phyloP scores from a whole-genome alignment of 768 basidiomycete genomes.

The Auricularia auricula-judae region DNA sequence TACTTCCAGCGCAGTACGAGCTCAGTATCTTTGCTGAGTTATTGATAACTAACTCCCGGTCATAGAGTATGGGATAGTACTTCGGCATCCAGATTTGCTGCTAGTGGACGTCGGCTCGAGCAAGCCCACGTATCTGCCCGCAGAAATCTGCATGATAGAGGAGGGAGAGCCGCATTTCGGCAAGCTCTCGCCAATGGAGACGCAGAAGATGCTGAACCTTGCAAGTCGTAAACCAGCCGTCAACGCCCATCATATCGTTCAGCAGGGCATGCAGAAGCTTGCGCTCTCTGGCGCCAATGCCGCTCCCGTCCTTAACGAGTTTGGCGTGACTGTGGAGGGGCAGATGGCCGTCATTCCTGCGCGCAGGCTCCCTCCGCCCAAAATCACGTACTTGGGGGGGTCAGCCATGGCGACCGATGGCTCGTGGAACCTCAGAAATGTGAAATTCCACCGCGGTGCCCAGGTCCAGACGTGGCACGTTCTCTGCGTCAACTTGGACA shows the following conservation, averaged over 20 bases:
- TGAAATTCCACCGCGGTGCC: constrained; percentile 44
- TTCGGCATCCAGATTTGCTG: constrained; percentile 35
- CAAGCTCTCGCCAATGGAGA: constrained; percentile 50
- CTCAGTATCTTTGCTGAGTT: neutral
- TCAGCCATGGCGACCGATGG: constrained; percentile 27
- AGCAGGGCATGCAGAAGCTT: constrained; percentile 45
- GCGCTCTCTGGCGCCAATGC: constrained; percentile 27
- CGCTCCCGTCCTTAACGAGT: constrained; percentile 30
- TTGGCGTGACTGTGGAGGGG: constrained; percentile 43
- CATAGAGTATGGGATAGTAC: constrained; percentile 46
- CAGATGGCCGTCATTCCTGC: constrained; percentile 57
- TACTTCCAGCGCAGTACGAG: constrained; percentile 53
- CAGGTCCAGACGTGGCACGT: constrained; percentile 41
- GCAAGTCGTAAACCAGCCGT: constrained; percentile 52
- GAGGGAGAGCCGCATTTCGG: constrained; percentile 34
- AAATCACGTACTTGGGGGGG: constrained; percentile 38
- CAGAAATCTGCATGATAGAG: constrained; percentile 61
- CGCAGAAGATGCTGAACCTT: constrained; percentile 52
- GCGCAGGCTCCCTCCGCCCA: constrained; percentile 52
- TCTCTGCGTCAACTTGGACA: constrained; percentile 41
- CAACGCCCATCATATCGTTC: constrained; percentile 48
- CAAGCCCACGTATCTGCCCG: constrained; percentile 42
- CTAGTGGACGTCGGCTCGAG: constrained; percentile 46
- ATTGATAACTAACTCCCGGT: neutral
- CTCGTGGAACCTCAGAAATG: constrained; percentile 65